Evolutionary conservation across 129 eudicot species (phyloP).

Genomic region (Chrysanthemum makinoi): DNA sequence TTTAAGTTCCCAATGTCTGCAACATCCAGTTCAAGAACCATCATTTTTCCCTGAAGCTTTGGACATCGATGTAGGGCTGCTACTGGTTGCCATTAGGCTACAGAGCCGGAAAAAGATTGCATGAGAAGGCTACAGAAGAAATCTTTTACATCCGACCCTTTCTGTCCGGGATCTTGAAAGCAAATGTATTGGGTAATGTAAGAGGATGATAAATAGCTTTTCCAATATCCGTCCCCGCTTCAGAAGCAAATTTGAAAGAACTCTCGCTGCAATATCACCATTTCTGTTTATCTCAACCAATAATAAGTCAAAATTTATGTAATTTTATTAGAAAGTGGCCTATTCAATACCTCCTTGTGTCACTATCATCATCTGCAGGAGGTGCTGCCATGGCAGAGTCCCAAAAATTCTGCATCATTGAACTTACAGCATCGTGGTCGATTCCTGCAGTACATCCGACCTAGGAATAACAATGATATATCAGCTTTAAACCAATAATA

Average conservation of each 20-base stretch:
- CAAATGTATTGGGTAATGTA: constrained; percentile 45
- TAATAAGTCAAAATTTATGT: not conserved
- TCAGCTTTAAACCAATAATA: too few species aligned
- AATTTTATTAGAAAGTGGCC: not conserved
- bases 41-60: too few species aligned
- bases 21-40: too few species aligned
- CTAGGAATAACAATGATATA: too few species aligned
- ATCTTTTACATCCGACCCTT: constrained; percentile 89
- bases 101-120: too few species aligned
- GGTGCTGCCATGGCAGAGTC: constrained; percentile 85
- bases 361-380: constrained; percentile 79
- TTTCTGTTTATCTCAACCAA: constrained; percentile 13
- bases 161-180: constrained; percentile 85
- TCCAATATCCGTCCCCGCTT: constrained; percentile 61
- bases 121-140: too few species aligned
- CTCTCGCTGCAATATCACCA: constrained; percentile 54
- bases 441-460: too few species aligned
- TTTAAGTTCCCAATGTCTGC: too few species aligned
- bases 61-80: too few species aligned
- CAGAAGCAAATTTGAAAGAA: constrained; percentile 73
- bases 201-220: constrained; percentile 60
- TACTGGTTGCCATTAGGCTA: too few species aligned
- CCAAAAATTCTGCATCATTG: constrained; percentile 96
- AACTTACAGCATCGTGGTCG: constrained; percentile 75
- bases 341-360: constrained; percentile 59